Base-by-base conservation (phyloP, 805 yeast genomes). In the Priceomyces melissophilus region DNA sequence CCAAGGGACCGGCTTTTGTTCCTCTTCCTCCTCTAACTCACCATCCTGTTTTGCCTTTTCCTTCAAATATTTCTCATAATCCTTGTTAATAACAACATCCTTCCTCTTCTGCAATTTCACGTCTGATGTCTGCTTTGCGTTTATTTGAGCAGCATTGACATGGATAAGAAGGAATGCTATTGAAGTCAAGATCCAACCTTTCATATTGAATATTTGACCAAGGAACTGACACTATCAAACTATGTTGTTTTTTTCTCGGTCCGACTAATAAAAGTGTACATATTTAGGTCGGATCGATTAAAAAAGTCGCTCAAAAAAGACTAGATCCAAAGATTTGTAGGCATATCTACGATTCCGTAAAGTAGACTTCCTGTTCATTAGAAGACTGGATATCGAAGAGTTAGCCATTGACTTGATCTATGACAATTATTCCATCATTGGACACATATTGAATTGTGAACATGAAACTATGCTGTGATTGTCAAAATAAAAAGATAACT, bases 1-100 rank as follows among this genome's bases (percentile, higher is more conserved):
- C 96, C 96, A 87, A 2, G 88, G 82, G 41, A 66, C 37, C 3
- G 47, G 38, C 2, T 42, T 42, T 4, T 47, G 37, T 5, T 28
- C 33, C 30, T 38, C n/a, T 35, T 44, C 23, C 30, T 33, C 31
- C 32, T 34, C 27, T 8, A 38, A 38, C n/a, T 35, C 43, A 3
- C 49, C 53, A 20, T 20, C 25, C 25, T 20, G 25, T 7, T 49
- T 38, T 4, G 35, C 42, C 10, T 38, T 38, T 30, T 32, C 41
- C 20, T 35, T 45, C 44, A 37, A 42, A 17, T 28, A 38, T 32
- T 59, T 52, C 40, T 56, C 47, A 47, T 62, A 65, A 10, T 58
- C 58, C 23, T 59, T 56, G 39, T 61, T 62, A 16, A 61, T 41
- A 23, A 65, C 57, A 29, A 54, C 61, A 6, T 59, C 63, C 40